Percentiles rank a stretch among this genome's conserved stretches.
Evolutionary conservation across 495 filamentous ascomycete genomes (phyloP).

Genomic region (Rusavskia elegans): DNA sequence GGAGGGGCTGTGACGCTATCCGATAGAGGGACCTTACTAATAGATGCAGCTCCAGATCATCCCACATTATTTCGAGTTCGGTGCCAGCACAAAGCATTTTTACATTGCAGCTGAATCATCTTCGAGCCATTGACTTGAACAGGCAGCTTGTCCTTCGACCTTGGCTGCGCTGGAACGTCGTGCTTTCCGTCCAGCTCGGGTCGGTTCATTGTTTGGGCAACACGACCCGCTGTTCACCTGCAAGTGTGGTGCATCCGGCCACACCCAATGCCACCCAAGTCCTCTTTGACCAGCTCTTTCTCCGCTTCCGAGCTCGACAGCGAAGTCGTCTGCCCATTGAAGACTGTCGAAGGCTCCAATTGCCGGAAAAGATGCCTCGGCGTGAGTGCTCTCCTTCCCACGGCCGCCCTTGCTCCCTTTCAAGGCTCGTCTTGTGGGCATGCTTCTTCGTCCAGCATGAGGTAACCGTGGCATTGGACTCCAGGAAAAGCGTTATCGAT

Average conservation of each 20-base stretch:
- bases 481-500: constrained; percentile 94
- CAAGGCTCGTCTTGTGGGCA: too few species aligned
- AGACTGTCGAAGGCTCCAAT: constrained; percentile 90
- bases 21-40: not conserved
- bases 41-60: not conserved
- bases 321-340: constrained; percentile 92
- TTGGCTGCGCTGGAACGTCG: not conserved
- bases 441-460: too few species aligned
- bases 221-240: not conserved
- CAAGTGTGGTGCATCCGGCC: too few species aligned
- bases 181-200: not conserved
- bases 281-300: constrained; percentile 76
- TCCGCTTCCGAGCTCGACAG: constrained; percentile 83
- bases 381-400: constrained; percentile 43
- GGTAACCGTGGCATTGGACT: constrained; percentile 8
- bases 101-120: not conserved
- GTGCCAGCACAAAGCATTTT: not conserved
- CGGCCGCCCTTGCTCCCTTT: not conserved
- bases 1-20: not conserved
- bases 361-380: constrained; percentile 96
- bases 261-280: constrained; percentile 63
- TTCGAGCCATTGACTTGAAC: not conserved
- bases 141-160: not conserved
- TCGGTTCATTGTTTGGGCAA: not conserved
- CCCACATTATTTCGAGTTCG: not conserved